Evolutionary conservation across 2,329 filamentous ascomycete species (phyloP), one percentile per base, ranked within the genome.

Genomic region (Teratosphaeria destructans): DNA sequence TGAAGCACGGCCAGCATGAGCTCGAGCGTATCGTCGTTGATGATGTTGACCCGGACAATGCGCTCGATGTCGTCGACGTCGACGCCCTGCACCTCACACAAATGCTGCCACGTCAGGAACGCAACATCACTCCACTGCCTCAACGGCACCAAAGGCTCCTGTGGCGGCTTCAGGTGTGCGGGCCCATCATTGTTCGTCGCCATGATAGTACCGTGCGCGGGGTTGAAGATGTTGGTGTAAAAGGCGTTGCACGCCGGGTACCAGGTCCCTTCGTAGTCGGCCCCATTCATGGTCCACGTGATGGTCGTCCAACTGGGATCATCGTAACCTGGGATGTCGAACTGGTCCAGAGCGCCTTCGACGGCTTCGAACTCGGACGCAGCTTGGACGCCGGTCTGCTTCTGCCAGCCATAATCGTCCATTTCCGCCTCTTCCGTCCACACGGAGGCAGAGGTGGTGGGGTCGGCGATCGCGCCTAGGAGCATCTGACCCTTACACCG

Each of bases 111-210:
- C 12, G 57, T 61, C 23, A 64, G 59, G 52, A 32, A 57, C 27
- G 53, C 54, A n/a, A 64, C 53, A 35, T 63, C 61, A 29, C 57
- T 61, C 59, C 59, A 61, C 12, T 62, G 60, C n/a, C 35, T 52
- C 5, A 64, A 52, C 43, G 49, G 52, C 10, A 59, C 59, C 4
- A 63, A 32, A 19, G 61, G 61, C 16, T 49, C 16, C 43, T 49
- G 43, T 23, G 43, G 43, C 23, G 43, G 43, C 8, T 49, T n/a
- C 43, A 49, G 3, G n/a, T 49, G 43, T n/a, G 43, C 43, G 11
- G 43, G 43, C 6, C 43, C 43, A 19, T 49, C 43, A 49, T 49
- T 49, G 11, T 49, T 23, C 0, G n/a, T 49, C n/a, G 43, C 43
- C 43, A 49, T 10, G 16, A 23, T 49, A 8, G 43, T 49, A 19